Evolutionary conservation across 257 asterid genomes (phyloP).

Genomic region (Gentiana macrophylla): DNA sequence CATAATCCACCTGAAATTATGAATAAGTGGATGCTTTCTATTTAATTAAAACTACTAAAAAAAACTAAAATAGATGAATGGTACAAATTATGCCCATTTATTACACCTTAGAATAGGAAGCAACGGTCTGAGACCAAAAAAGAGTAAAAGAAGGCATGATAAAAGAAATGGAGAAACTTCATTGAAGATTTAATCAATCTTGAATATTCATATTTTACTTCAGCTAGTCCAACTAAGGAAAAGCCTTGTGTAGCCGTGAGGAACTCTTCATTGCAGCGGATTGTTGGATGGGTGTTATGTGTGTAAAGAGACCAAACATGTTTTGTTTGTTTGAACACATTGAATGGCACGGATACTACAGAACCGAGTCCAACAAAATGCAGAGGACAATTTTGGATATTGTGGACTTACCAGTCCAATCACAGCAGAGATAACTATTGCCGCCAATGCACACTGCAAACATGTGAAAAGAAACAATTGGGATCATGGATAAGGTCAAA

Average conservation of each 20-base stretch:
- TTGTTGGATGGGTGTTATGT: too few species aligned
- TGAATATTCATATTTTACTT: too few species aligned
- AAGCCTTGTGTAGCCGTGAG: too few species aligned
- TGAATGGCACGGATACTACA: background rate
- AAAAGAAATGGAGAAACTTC: too few species aligned
- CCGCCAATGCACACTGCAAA: conserved; percentile 87
- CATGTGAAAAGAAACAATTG: conserved; percentile 10
- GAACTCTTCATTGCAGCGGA: too few species aligned
- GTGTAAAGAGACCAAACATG: background rate
- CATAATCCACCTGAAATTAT: conserved; percentile 85
- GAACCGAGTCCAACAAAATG: conserved; percentile 1
- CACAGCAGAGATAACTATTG: conserved; percentile 96
- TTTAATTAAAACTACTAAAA: too few species aligned
- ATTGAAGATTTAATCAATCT: background rate
- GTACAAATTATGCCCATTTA: too few species aligned
- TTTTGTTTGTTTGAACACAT: background rate
- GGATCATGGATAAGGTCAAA: background rate
- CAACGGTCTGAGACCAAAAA: too few species aligned
- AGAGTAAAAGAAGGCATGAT: too few species aligned
- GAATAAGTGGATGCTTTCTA: conserved; percentile 2
- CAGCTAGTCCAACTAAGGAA: background rate
- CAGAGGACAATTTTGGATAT: conserved; percentile 5
- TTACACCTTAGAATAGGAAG: conserved; percentile 10
- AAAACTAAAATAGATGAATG: too few species aligned
- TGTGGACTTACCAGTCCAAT: conserved; percentile 77